Evolutionary conservation across 2,329 filamentous ascomycete genomes (phyloP), one percentile per base, ranked within the genome.

Genomic region (Talaromyces islandicus): DNA sequence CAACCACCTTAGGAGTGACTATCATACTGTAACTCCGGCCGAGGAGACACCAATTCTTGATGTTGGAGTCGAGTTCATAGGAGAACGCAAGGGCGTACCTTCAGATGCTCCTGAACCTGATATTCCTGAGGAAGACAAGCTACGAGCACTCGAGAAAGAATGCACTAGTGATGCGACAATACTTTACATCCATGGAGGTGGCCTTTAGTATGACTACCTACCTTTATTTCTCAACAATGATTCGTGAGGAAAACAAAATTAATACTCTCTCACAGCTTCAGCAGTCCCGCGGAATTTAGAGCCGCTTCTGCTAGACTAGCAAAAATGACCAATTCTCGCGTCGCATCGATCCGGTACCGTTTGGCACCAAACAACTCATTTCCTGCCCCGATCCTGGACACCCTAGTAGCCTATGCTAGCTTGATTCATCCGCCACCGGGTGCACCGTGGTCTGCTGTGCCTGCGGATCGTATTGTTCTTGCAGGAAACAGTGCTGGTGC

Each of bases 31-130:
- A 25, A 55, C 57, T 9, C 57, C 57, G 10, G 38, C 41, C n/a
- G 57, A 54, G 19, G 41, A 59, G 51, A 59, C 41, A 17, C 27
- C 57, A 21, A 35, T 59, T 14, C 25, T 59, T 17, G 57, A 55
- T 55, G 57, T 59, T 21, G 58, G 58, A 7, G 53, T 60, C 25
- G 58, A 60, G 30, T 60, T 60, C 14, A 56, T 60, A 30, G 58
- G 53, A 29, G n/a, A 35, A 29, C 52, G 58, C n/a, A 21, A 10
- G 14, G 58, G 58, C 2, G 58, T 52, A 24, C 29, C 29, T 24
- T 11, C 46, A 24, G 43, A 60, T n/a, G 58, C 53, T 14, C 19
- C 53, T 19, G 58, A 60, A 21, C 58, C 30, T 17, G 32, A 46
- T 24, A 56, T 60, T 27, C 3, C 58, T 9, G 58, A 60, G 14